Evolutionary conservation across 228 moss, liverwort and hornwort genomes (phyloP).

Genomic region (Sphagnum magellanicum): DNA sequence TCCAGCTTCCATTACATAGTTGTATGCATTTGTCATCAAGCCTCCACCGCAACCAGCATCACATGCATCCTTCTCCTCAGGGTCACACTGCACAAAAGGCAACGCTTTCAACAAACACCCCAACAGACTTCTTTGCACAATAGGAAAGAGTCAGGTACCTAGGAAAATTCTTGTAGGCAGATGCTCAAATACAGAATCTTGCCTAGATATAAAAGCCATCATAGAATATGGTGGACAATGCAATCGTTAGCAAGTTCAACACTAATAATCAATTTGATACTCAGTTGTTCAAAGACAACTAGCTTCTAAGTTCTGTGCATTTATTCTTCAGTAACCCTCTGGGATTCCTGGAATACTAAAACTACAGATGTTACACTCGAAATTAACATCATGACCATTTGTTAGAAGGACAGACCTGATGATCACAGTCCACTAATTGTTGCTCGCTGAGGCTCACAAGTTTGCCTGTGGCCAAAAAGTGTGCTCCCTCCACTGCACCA

Average conservation of each 20-base stretch:
- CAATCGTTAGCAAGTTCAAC: too few relatives aligned
- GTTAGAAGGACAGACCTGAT: slow-evolving; percentile 41
- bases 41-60: slow-evolving; percentile 90
- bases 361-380: too few relatives aligned
- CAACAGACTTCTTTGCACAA: background rate
- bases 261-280: too few relatives aligned
- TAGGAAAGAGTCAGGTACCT: background rate
- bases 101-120: background rate
- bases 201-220: too few relatives aligned
- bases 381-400: too few relatives aligned
- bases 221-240: too few relatives aligned
- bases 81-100: slow-evolving; percentile 68
- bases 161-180: too few relatives aligned
- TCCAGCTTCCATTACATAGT: slow-evolving; percentile 76
- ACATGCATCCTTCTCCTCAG: slow-evolving; percentile 51
- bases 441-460: slow-evolving; percentile 96
- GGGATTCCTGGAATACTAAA: too few relatives aligned
- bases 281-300: too few relatives aligned
- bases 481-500: slow-evolving; percentile 82
- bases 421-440: slow-evolving; percentile 95
- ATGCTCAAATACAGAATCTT: too few relatives aligned
- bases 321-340: too few relatives aligned
- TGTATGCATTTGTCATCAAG: slow-evolving; percentile 90
- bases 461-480: slow-evolving; percentile 75
- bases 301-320: too few relatives aligned